Percentiles rank a stretch among this genome's conserved stretches.
Conservation (phyloP, 225 moss, liverwort and hornwort genomes). For the Pseudisothecium myosuroides region DNA sequence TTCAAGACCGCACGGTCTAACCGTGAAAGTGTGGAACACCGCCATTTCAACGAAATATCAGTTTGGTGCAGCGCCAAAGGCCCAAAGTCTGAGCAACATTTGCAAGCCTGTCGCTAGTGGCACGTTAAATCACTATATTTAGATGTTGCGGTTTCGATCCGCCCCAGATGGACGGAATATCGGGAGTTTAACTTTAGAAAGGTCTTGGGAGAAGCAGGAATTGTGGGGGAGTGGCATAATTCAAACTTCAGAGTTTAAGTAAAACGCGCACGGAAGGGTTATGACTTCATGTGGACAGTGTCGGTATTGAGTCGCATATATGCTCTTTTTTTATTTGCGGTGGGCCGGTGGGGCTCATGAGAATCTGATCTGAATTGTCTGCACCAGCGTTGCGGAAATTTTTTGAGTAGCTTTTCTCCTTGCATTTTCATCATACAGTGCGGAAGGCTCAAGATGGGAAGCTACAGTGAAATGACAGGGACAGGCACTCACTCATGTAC, state of each 20-base stretch:
- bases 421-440: too few species aligned
- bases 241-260: background rate
- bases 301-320: background rate
- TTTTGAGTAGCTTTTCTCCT: too few species aligned
- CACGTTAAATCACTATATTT: background rate
- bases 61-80: too few species aligned
- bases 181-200: background rate
- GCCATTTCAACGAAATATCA: too few species aligned
- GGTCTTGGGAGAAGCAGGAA: background rate
- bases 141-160: too few species aligned
- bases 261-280: background rate
- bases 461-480: too few species aligned
- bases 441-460: too few species aligned
- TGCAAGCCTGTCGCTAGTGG: background rate
- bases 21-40: too few species aligned
- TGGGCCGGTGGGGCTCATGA: background rate
- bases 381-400: background rate
- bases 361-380: background rate
- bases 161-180: background rate
- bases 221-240: background rate
- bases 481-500: too few species aligned
- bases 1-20: too few species aligned
- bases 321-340: background rate
- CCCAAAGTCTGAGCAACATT: background rate
- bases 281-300: background rate